Percentiles rank a stretch among this genome's conserved stretches.
These are phyloP conservation scores for Aspergillus quadricinctus DNA, from an alignment of 2,329 filamentous ascomycete genomes.

Conservation along the genomic window DNA sequence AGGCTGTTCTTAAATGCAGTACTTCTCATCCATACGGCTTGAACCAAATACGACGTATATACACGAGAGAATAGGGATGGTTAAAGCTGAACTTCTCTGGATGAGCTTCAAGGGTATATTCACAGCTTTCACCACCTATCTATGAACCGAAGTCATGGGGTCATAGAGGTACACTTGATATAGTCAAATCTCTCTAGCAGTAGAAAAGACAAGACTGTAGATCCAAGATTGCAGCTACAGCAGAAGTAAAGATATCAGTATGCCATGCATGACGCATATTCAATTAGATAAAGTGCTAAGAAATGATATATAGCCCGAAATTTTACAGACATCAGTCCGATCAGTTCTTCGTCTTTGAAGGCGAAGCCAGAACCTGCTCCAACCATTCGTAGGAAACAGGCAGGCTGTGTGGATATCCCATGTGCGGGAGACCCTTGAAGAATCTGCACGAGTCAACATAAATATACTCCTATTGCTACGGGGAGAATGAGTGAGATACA, in stretches of 20 bases:
- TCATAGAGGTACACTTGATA: no score
- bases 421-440: slow-evolving; percentile 58
- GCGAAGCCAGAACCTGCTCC: slow-evolving; percentile 24
- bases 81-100: no score
- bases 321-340: background rate
- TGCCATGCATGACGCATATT: background rate
- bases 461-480: background rate
- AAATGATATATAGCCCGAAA: background rate
- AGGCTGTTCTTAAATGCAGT: no score
- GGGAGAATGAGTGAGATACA: slow-evolving; percentile 30
- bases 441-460: slow-evolving; percentile 30
- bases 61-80: no score
- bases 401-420: slow-evolving; percentile 58
- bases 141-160: no score
- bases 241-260: background rate
- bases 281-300: background rate
- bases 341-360: slow-evolving; percentile 20
- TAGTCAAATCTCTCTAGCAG: no score
- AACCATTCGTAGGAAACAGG: slow-evolving; percentile 37
- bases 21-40: no score
- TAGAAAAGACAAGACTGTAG: no score
- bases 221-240: no score
- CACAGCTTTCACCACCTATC: no score
- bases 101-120: no score
- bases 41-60: no score